A percentile compares a stretch with the other conserved stretches of the same genome.
Conservation (phyloP, 192 early-diverging fungal species). For the Coemansia reversa region DNA sequence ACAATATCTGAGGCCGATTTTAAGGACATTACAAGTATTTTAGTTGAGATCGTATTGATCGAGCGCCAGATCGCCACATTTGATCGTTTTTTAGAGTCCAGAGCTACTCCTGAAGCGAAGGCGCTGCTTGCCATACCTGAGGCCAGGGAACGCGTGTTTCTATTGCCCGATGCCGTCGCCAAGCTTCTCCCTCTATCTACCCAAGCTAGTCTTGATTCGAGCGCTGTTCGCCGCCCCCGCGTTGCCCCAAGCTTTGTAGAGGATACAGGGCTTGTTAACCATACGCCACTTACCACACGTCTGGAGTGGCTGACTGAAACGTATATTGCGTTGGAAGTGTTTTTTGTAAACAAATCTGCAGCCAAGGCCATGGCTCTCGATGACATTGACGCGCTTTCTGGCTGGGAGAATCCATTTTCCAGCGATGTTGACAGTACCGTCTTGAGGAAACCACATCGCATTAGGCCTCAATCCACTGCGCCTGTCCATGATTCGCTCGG, state of each 20-base stretch:
- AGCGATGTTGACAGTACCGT: not conserved
- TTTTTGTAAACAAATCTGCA: slow-evolving; percentile 34
- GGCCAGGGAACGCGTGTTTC: slow-evolving; percentile 30
- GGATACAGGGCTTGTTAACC: slow-evolving; percentile 28
- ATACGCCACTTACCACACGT: slow-evolving; percentile 33
- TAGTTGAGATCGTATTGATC: slow-evolving; percentile 81
- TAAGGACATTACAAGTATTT: slow-evolving; percentile 73
- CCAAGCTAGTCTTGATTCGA: slow-evolving; percentile 6
- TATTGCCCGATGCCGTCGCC: slow-evolving; percentile 14
- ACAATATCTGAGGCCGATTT: slow-evolving; percentile 61
- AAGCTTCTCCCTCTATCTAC: slow-evolving; percentile 23
- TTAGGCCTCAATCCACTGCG: not conserved
- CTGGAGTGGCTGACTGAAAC: slow-evolving; percentile 40
- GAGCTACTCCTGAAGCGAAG: slow-evolving; percentile 59
- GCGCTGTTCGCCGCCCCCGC: not conserved
- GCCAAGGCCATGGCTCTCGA: slow-evolving; percentile 50
- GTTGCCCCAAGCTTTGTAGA: slow-evolving; percentile 10
- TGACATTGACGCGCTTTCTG: slow-evolving; percentile 28
- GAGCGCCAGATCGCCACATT: slow-evolving; percentile 76
- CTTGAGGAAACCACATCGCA: not conserved
- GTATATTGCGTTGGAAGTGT: slow-evolving; percentile 37
- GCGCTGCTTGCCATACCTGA: slow-evolving; percentile 18
- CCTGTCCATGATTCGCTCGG: not conserved
- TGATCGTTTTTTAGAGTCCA: slow-evolving; percentile 77
- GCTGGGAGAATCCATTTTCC: slow-evolving; percentile 25